Evolutionary conservation across 2,329 filamentous ascomycete species (phyloP).

Genomic region (Diaporthe destruens): DNA sequence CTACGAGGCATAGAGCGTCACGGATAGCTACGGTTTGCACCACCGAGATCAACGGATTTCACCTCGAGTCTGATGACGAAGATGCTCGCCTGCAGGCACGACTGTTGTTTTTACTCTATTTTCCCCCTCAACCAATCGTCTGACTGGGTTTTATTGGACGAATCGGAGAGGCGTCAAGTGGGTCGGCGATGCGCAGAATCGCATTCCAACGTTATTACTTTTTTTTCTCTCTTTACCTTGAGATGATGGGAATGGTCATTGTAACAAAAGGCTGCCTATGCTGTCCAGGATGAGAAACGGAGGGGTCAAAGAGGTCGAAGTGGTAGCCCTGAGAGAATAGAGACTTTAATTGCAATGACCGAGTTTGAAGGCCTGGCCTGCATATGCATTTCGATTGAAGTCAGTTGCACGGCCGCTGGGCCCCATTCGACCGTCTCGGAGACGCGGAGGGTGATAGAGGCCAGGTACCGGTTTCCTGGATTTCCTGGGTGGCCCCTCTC

Average conservation of each 20-base stretch:
- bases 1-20: conserved; percentile 61
- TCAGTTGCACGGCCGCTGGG: neutral
- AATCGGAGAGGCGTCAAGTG: conserved; percentile 38
- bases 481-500: neutral
- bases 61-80: neutral
- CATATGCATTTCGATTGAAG: neutral
- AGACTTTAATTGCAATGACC: conserved; percentile 30
- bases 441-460: neutral
- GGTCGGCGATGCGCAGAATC: conserved; percentile 32
- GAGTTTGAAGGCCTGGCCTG: conserved; percentile 16
- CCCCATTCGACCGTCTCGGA: conserved; percentile 30
- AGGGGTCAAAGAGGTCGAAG: conserved; percentile 13
- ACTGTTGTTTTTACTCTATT: conserved; percentile 10
- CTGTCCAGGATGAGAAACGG: conserved; percentile 25
- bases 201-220: conserved; percentile 22
- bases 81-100: neutral
- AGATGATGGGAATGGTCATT: conserved; percentile 31
- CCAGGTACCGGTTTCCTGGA: neutral
- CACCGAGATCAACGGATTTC: neutral
- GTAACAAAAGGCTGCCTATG: conserved; percentile 25
- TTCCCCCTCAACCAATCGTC: conserved; percentile 9
- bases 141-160: conserved; percentile 36
- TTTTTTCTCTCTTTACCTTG: neutral
- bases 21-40: neutral
- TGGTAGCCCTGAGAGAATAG: conserved; percentile 27